Evolutionary conservation across 192 early-diverging fungal genomes (phyloP), one percentile per base, ranked within the genome.

Genomic region (Podila verticillata): DNA sequence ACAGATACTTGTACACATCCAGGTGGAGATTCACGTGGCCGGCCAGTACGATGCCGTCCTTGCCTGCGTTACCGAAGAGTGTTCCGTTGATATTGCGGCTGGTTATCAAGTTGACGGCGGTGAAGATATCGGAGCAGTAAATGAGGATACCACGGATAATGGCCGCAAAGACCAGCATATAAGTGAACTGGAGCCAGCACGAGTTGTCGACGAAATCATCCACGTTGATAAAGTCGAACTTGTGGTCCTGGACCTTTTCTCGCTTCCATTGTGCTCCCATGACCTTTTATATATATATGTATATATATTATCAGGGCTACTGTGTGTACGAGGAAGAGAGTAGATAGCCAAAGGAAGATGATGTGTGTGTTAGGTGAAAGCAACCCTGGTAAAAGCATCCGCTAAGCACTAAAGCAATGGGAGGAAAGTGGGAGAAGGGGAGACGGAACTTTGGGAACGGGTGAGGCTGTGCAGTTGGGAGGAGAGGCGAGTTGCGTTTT

Each of bases 191-290:
- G 7, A 70, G 61, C 68, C 72, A 66, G 58, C 80, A 86, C 13
- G 73, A 83, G 7, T 73, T 70, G 58, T 86, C 75, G 13, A 82
- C 32, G 85, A 93, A 95, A 66, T 94, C 92, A 13, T 94, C 89
- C 39, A 94, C 85, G 66, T 96, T 92, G 60, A 96, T 86, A 82
- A 90, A 94, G 84, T 95, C 94, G 74, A 96, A 96, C 80, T 94
- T 95, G 86, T 96, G 93, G 86, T 95, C 95, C 70, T 85, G 68
- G 26, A 94, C 89, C 61, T 89, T 83, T 73, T 93, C 92, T 61
- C 92, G 84, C 84, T 94, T 93, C 94, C 95, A 94, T 36, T 91
- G 88, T n/a, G 91, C 86, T 30, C 84, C 74, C 69, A 82, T 85
- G 81, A 15, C 20, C 4, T 54, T 59, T 71, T 22, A 36, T 17